Percentiles rank a stretch among this genome's conserved stretches.
Conservation (phyloP, 345 rosid species). For the Boechera divaricarpa region DNA sequence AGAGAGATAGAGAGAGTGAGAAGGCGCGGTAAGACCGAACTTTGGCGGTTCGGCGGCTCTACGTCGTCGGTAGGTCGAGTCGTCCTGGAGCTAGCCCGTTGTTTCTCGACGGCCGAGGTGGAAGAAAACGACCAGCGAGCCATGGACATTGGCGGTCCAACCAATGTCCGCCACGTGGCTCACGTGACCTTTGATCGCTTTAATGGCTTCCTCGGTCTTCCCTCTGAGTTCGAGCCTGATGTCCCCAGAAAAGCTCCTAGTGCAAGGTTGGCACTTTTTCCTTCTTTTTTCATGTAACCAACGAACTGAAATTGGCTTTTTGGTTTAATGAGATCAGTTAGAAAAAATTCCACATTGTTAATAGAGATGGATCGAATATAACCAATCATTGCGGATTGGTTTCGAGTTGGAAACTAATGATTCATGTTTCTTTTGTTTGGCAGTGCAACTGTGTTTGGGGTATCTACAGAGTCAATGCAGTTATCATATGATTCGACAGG, state of each 20-base stretch:
- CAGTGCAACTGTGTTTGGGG: constrained; percentile 95
- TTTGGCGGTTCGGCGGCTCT: constrained; percentile 38
- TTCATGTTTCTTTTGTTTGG: constrained; percentile 19
- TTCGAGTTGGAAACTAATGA: background rate
- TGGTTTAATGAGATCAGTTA: background rate
- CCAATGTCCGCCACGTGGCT: constrained; percentile 83
- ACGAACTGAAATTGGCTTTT: too few relatives aligned
- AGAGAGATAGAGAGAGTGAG: constrained; percentile 36
- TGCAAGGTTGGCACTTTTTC: constrained; percentile 62
- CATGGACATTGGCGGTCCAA: constrained; percentile 93
- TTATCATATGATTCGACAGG: constrained; percentile 92
- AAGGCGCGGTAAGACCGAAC: constrained; percentile 19
- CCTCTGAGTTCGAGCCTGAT: constrained; percentile 82
- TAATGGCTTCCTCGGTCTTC: constrained; percentile 82
- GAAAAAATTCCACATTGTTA: too few relatives aligned
- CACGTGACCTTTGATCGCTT: constrained; percentile 98
- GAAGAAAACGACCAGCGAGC: constrained; percentile 54
- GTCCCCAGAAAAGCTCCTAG: constrained; percentile 86
- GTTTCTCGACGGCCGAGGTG: constrained; percentile 62
- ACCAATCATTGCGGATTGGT: background rate
- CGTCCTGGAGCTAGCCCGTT: constrained; percentile 71
- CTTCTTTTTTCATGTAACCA: background rate
- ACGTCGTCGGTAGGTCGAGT: constrained; percentile 33
- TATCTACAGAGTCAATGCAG: constrained; percentile 97
- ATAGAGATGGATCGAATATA: too few relatives aligned